Base-by-base conservation (phyloP, 768 basidiomycete genomes). In the Strobilomyces dryophilus region DNA sequence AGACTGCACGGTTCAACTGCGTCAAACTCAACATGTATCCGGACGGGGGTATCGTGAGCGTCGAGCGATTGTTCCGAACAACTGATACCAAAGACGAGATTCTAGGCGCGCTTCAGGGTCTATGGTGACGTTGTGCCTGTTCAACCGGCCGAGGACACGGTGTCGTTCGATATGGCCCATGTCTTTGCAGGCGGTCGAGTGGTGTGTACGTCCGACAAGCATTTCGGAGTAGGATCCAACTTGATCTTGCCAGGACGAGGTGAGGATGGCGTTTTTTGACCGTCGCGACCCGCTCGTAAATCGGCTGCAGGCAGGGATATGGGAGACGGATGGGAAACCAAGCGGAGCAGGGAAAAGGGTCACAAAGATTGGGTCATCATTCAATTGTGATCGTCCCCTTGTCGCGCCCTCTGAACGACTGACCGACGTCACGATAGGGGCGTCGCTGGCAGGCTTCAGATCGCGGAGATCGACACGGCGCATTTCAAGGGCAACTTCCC, bases 271-370 rank as follows among this genome's bases (percentile, higher is more conserved):
- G 12, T 31, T 47, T 31, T 2, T 45, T 37, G 18, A 55, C 32
- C 17, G 15, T 21, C 24, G 10, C 1, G 34, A n/a, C 18, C 51
- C 41, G 47, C 49, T 31, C 7, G 18, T 47, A 5, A 51, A 32
- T 55, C 45, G 39, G 18, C 35, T 26, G 27, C 47, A 81, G 79
- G 91, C 26, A 85, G 84, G 65, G 87, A 95, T 62, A 99, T 99
- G 93, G 85, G 94, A 5, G 95, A 97, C 65, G 97, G 97, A 5
- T 99, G 97, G 97, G 97, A 99, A 72, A 98, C 95, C 4, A 92
- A 89, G 67, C 79, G 97, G 55, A 95, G 89, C 63, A 78, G 91
- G 49, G 76, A 73, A 40, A 79, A 79, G 49, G 92, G 79, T 36
- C 93, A 94, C 70, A 89, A 83, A 44, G 95, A 98, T 62, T 98